phyloP scores from a whole-genome alignment of 768 basidiomycete species.

The Pisolithus marmoratus region DNA sequence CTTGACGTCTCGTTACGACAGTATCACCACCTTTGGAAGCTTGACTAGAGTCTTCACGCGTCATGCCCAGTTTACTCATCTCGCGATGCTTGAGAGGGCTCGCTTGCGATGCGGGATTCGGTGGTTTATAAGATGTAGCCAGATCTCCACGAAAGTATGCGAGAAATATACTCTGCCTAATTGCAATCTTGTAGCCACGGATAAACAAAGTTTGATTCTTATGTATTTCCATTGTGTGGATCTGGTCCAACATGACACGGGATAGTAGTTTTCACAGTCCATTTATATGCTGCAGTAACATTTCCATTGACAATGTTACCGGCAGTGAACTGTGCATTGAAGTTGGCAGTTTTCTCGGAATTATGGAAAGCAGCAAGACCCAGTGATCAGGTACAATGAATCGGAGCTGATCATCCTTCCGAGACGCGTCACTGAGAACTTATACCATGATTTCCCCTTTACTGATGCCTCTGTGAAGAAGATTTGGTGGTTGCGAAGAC shows the following conservation, averaged over 20 bases:
- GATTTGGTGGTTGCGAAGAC: constrained; percentile 18
- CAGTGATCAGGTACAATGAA: constrained; percentile 30
- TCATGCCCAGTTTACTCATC: neutral
- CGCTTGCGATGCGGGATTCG: neutral
- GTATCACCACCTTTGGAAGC: neutral
- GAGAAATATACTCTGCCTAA: no score
- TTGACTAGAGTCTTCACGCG: neutral
- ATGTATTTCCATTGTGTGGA: neutral
- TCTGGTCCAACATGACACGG: neutral
- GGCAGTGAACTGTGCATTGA: constrained; percentile 13
- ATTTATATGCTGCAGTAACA: constrained; percentile 8
- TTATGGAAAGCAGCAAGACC: constrained; percentile 20
- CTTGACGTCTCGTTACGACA: neutral
- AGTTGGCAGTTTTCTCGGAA: neutral
- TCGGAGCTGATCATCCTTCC: constrained; percentile 24
- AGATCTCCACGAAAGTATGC: neutral
- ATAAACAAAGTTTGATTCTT: neutral
- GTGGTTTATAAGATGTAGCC: neutral
- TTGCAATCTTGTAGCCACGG: no score
- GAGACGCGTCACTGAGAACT: constrained; percentile 20
- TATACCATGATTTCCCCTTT: constrained; percentile 28
- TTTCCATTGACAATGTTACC: constrained; percentile 3
- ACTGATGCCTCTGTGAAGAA: constrained; percentile 23
- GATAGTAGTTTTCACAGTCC: constrained; percentile 3
- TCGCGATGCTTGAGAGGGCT: neutral